Base-by-base conservation (phyloP, 2,329 filamentous ascomycete genomes). In the Pseudogymnoascus sp. region DNA sequence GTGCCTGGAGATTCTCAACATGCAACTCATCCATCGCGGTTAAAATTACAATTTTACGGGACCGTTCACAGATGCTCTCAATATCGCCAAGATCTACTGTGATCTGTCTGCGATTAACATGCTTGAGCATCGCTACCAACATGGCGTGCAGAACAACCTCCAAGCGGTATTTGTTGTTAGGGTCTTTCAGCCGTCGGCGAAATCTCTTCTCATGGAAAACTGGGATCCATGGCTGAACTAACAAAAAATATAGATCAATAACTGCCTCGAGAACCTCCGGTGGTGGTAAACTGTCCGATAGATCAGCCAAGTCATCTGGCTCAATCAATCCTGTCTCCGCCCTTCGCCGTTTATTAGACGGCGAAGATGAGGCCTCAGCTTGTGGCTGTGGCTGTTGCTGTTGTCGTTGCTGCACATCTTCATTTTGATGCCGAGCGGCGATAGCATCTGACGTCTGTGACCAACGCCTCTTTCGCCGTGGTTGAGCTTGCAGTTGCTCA, bases 131-230 rank as follows among this genome's bases (percentile, higher is more conserved):
- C 26, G 42, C 63, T 4, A 54, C 61, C n/a, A 61, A 14, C 59
- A 72, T 71, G 1, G 69, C 67, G 60, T 71, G 69, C 1, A 72
- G 62, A 3, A 71, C 42, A 3, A 70, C 65, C 5, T 60, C 31
- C 1, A 71, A 54, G 6, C 64, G 66, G 0, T 62, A 51, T 4
- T 63, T 60, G 12, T 70, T 62, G 3, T 21, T 29, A 4, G 59
- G 51, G 31, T 65, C 34, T 18, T 60, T 23, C 3, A 69, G 14
- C 12, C 60, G n/a, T 14, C 23, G 37, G 21, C 62, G 51, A 60
- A 69, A 67, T 21, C 57, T 47, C 2, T 18, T 31, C 54, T 63
- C 60, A 39, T 69, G 67, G 12, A 69, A 61, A 47, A 69, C 66
- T 31, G 68, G 68, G 34, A 68, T 67, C 67, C 67, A 69, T 23